Evolutionary conservation across 1,284 basidiomycete species (phyloP).

Genomic region (Phlebopus sp.): DNA sequence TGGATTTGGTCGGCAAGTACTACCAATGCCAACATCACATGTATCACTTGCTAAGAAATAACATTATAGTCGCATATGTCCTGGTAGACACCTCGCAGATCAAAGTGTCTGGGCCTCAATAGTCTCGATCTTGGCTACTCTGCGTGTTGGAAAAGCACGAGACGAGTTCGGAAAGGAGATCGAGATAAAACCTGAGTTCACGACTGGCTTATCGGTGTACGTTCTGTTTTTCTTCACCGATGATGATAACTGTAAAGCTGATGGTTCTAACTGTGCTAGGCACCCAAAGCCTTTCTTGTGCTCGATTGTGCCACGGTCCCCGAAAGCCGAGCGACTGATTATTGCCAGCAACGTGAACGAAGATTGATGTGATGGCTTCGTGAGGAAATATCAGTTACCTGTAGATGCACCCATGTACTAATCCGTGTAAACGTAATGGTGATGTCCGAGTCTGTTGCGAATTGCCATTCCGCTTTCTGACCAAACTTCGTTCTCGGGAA

Average conservation of each 20-base stretch:
- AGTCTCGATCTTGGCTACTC: conserved; percentile 23
- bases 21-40: neutral
- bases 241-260: neutral
- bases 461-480: too few species aligned
- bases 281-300: conserved; percentile 26
- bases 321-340: conserved; percentile 17
- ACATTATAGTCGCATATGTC: conserved; percentile 4
- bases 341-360: neutral
- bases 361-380: neutral
- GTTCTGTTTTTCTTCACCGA: neutral
- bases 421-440: too few species aligned
- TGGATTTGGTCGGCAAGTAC: neutral
- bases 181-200: conserved; percentile 24
- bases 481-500: too few species aligned
- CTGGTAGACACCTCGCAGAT: conserved; percentile 25
- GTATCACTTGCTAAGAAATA: neutral
- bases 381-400: neutral
- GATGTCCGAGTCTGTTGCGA: too few species aligned
- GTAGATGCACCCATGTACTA: too few species aligned
- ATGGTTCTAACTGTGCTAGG: conserved; percentile 10
- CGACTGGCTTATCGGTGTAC: conserved; percentile 20
- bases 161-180: conserved; percentile 23
- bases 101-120: conserved; percentile 25
- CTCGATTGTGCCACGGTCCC: conserved; percentile 18
- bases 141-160: conserved; percentile 18